A percentile compares a stretch with the other conserved stretches of the same genome.
phyloP scores from a whole-genome alignment of 164 flowering plant species.

The Piper betle region DNA sequence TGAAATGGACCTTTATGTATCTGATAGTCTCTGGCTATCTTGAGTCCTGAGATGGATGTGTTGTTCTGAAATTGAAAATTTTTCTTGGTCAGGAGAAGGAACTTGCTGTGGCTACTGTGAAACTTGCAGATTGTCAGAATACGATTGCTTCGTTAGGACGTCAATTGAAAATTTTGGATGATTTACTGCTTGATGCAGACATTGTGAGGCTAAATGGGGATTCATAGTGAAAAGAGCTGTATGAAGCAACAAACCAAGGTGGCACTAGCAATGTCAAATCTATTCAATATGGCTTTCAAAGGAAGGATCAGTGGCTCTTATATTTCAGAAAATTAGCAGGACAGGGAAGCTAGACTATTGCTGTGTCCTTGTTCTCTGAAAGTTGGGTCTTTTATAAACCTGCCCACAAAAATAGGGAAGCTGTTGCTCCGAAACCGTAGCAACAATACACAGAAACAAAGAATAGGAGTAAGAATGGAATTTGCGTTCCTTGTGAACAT shows the following conservation, averaged over 20 bases:
- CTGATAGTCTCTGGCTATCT: background rate
- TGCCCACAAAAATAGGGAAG: constrained; percentile 35
- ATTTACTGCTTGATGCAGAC: constrained; percentile 53
- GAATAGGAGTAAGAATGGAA: background rate
- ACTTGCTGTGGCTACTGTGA: constrained; percentile 64
- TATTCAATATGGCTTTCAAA: constrained; percentile 17
- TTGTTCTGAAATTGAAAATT: background rate
- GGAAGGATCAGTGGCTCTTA: constrained; percentile 21
- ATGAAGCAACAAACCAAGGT: constrained; percentile 9
- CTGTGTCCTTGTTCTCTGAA: constrained; percentile 20
- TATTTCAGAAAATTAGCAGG: too few relatives aligned
- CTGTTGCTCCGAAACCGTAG: constrained; percentile 41
- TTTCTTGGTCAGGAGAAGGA: constrained; percentile 48
- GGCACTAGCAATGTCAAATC: constrained; percentile 29
- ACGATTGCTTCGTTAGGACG: constrained; percentile 83
- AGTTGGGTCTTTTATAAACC: constrained; percentile 4
- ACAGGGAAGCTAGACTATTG: constrained; percentile 11
- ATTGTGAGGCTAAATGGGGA: constrained; percentile 25
- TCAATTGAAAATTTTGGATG: constrained; percentile 72
- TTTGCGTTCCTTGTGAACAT: too few relatives aligned
- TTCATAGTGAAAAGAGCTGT: constrained; percentile 4
- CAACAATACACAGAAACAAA: constrained; percentile 11
- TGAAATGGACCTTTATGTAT: background rate
- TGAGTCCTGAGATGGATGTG: too few relatives aligned
- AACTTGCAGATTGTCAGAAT: constrained; percentile 80